A percentile compares a stretch with the other conserved stretches of the same genome.
Conservation (phyloP, 2,329 filamentous ascomycete genomes). For the Colletotrichum chrysophilum region DNA sequence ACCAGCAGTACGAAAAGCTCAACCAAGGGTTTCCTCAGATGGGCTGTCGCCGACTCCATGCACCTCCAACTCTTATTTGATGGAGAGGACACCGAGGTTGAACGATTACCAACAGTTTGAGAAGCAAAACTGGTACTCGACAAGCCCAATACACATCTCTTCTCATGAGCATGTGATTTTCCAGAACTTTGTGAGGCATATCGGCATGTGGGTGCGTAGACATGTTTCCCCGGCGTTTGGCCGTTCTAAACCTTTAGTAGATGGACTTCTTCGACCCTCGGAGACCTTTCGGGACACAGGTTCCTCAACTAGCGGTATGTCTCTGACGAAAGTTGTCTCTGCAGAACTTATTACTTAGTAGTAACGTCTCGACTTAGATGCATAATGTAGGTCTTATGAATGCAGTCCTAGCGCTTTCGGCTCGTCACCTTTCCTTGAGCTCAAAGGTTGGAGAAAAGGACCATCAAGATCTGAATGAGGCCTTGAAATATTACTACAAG, state of each 20-base stretch:
- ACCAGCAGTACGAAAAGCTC: not conserved
- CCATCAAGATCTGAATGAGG: conserved; percentile 30
- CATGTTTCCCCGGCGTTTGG: not conserved
- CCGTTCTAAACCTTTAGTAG: not conserved
- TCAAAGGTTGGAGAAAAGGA: not conserved
- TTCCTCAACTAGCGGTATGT: conserved; percentile 14
- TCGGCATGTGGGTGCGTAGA: conserved; percentile 5
- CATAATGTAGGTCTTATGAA: conserved; percentile 31
- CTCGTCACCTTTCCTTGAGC: conserved; percentile 24
- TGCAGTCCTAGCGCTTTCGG: conserved; percentile 30
- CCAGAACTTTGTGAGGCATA: conserved; percentile 12
- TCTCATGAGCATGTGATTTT: conserved; percentile 1
- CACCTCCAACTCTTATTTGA: not conserved
- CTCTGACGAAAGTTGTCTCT: not conserved
- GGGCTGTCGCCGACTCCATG: not conserved
- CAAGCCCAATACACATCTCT: not conserved
- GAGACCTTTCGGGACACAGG: conserved; percentile 8
- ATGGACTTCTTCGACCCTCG: conserved; percentile 17
- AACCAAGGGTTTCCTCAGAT: not conserved
- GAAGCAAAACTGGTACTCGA: conserved; percentile 4
- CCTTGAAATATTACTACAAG: conserved; percentile 63
- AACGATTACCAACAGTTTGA: not conserved
- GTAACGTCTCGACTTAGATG: not conserved
- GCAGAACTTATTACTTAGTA: not conserved
- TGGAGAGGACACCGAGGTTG: not conserved